Evolutionary conservation across 352 stramenopile genomes (phyloP).

Genomic region (Phytopythium montanum): DNA sequence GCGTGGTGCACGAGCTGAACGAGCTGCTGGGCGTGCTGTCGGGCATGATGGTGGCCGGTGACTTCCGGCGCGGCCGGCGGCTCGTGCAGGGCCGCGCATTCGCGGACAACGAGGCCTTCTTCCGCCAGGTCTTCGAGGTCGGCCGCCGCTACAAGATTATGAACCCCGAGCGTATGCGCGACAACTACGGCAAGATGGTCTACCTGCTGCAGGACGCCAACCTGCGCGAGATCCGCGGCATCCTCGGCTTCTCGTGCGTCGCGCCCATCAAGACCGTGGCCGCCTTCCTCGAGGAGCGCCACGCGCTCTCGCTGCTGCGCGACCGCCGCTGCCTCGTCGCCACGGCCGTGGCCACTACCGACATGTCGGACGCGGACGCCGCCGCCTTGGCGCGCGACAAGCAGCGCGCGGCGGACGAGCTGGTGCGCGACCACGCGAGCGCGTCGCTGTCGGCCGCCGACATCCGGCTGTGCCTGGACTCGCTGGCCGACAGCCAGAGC

Average conservation of each 20-base stretch:
- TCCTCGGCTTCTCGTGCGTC: constrained; percentile 78
- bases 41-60: constrained; percentile 49
- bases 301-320: constrained; percentile 62
- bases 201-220: constrained; percentile 92
- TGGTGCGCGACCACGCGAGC: constrained; percentile 47
- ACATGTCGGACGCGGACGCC: constrained; percentile 10
- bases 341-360: constrained; percentile 36
- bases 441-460: constrained; percentile 42
- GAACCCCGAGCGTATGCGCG: constrained; percentile 90
- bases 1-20: constrained; percentile 67
- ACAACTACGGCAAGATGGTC: constrained; percentile 94
- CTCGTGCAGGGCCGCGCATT: constrained; percentile 61
- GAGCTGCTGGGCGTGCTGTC: constrained; percentile 65
- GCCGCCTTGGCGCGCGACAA: constrained; percentile 25
- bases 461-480: constrained; percentile 90
- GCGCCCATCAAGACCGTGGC: constrained; percentile 68
- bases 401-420: constrained; percentile 26
- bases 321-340: constrained; percentile 69
- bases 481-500: constrained; percentile 94
- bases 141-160: constrained; percentile 94
- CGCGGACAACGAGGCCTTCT: constrained; percentile 75
- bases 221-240: constrained; percentile 59
- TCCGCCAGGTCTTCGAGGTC: constrained; percentile 87
- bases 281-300: constrained; percentile 62
- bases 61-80: constrained; percentile 58